A percentile compares a stretch with the other conserved stretches of the same genome.
These are phyloP conservation scores for Conticribra weissflogii DNA, from an alignment of 108 stramenopile species.

Conservation along the genomic window DNA sequence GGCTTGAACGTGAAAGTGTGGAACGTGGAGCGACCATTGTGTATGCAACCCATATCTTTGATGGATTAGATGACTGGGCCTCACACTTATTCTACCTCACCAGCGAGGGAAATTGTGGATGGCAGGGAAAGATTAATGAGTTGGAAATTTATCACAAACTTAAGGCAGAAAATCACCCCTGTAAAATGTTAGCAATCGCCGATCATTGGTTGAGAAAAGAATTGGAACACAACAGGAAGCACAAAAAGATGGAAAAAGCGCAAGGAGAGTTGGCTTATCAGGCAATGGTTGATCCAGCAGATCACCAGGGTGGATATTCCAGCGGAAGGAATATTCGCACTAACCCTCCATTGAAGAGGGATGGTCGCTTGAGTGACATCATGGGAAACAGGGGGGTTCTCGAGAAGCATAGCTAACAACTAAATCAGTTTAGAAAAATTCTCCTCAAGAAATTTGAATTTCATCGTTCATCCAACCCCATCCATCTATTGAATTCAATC, in stretches of 20 bases:
- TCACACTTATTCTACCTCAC: slow-evolving; percentile 75
- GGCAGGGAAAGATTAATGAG: slow-evolving; percentile 83
- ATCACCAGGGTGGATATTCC: slow-evolving; percentile 83
- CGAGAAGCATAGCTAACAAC: slow-evolving; percentile 57
- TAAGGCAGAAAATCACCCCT: slow-evolving; percentile 75
- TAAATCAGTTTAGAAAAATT: no score
- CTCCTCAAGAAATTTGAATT: no score
- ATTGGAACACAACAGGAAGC: slow-evolving; percentile 60
- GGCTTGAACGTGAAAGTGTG: slow-evolving; percentile 92
- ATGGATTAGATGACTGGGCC: slow-evolving; percentile 83
- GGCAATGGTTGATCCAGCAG: slow-evolving; percentile 63
- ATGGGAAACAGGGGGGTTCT: slow-evolving; percentile 72
- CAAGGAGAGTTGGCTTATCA: slow-evolving; percentile 57
- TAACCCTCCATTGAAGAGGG: slow-evolving; percentile 26
- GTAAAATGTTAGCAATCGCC: slow-evolving; percentile 85
- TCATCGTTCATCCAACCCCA: no score
- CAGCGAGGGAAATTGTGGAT: slow-evolving; percentile 72
- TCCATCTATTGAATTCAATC: no score
- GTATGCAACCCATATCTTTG: slow-evolving; percentile 99
- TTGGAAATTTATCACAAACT: slow-evolving; percentile 76
- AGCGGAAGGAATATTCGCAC: slow-evolving; percentile 72
- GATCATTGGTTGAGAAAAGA: slow-evolving; percentile 88
- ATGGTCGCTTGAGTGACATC: slow-evolving; percentile 59
- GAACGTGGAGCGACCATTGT: slow-evolving; percentile 92
- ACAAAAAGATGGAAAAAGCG: slow-evolving; percentile 68